These are phyloP conservation scores for Pistacia vera DNA, from an alignment of 345 rosid genomes.

Conservation along the genomic window DNA sequence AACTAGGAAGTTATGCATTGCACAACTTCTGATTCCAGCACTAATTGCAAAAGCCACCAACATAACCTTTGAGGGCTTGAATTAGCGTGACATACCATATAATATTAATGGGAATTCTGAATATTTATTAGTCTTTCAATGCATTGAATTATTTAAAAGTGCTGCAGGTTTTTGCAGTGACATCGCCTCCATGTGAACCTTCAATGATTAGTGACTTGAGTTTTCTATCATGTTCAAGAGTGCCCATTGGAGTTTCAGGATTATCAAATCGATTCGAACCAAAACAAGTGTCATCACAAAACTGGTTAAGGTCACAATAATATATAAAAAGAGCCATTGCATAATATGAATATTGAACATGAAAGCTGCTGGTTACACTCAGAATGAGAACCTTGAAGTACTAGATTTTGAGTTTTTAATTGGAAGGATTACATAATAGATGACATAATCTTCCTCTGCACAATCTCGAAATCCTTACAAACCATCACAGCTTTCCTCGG, in stretches of 20 bases:
- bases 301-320: too few species aligned
- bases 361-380: too few species aligned
- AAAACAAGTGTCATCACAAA: too few species aligned
- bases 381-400: neutral
- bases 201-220: neutral
- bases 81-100: neutral
- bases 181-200: neutral
- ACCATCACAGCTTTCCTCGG: neutral
- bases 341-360: neutral
- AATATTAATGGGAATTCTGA: neutral
- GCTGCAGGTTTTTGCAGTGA: neutral
- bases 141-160: neutral
- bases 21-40: conserved; percentile 6
- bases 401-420: neutral
- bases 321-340: neutral
- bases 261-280: too few species aligned
- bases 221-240: neutral
- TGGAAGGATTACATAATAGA: neutral
- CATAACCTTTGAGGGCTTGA: neutral
- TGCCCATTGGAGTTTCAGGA: neutral
- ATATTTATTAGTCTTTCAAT: neutral
- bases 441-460: neutral
- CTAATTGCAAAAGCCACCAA: neutral
- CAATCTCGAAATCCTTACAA: neutral
- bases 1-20: neutral